A percentile compares a stretch with the other conserved stretches of the same genome.
Evolutionary conservation across 306 rosid genomes (phyloP).

Genomic region (Cicer pinnatifidum): DNA sequence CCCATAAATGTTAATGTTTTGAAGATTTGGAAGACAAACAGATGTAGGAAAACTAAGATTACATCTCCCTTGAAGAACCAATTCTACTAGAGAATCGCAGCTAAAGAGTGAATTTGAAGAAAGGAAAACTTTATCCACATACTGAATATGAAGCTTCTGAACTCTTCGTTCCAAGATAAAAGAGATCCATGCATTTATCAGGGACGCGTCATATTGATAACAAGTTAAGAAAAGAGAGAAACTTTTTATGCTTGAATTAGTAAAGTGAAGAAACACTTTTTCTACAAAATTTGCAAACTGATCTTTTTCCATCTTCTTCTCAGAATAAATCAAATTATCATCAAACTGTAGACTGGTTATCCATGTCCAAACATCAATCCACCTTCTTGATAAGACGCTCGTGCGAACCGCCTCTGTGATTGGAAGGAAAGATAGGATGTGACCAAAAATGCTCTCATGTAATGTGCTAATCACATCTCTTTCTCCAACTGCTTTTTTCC

Average conservation of each 20-base stretch:
- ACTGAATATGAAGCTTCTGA: constrained; percentile 48
- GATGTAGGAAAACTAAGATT: constrained; percentile 42
- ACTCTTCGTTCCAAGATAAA: constrained; percentile 32
- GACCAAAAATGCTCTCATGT: constrained; percentile 41
- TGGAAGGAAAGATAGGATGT: constrained; percentile 43
- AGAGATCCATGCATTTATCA: constrained; percentile 46
- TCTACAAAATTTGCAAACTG: constrained; percentile 40
- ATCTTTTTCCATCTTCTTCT: constrained; percentile 44
- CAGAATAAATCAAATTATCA: constrained; percentile 28
- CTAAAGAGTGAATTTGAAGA: constrained; percentile 43
- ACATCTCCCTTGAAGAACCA: constrained; percentile 52
- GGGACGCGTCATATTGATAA: constrained; percentile 41
- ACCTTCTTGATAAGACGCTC: constrained; percentile 35
- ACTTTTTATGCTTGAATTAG: constrained; percentile 38
- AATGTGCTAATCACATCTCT: constrained; percentile 40
- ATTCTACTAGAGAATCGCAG: constrained; percentile 48
- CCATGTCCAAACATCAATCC: constrained; percentile 44
- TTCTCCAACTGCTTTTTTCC: not conserved
- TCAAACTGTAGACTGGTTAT: constrained; percentile 24
- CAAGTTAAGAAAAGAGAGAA: constrained; percentile 46
- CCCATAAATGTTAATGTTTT: constrained; percentile 45
- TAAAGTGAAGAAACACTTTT: constrained; percentile 33
- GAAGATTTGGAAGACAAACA: constrained; percentile 50
- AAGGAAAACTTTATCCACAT: constrained; percentile 30
- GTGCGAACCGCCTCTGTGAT: constrained; percentile 36